Conservation (phyloP, 306 rosid genomes). For the Sechiopsis laciniata region DNA sequence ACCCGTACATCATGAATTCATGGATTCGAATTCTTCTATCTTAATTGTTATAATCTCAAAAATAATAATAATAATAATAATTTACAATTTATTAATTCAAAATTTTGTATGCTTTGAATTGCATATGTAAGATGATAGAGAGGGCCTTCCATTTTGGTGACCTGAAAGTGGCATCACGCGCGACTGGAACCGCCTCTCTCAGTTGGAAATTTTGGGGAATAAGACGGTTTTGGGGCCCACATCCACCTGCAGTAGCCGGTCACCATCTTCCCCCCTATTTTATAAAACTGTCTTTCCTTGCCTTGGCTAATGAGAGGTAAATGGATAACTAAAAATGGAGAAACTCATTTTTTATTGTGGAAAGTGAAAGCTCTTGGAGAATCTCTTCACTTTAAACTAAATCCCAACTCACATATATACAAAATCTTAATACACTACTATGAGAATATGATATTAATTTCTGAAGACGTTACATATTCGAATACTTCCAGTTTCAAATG, state of each 20-base stretch:
- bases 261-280: slow-evolving; percentile 14
- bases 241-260: slow-evolving; percentile 31
- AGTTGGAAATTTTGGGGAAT: background rate
- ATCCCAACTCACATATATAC: too few species aligned
- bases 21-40: too few species aligned
- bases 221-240: slow-evolving; percentile 9
- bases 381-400: background rate
- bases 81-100: too few species aligned
- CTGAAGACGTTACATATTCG: too few species aligned
- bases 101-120: too few species aligned
- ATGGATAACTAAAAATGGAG: background rate
- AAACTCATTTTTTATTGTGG: background rate
- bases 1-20: too few species aligned
- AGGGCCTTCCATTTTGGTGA: background rate
- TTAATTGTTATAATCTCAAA: too few species aligned
- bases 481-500: too few species aligned
- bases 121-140: background rate
- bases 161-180: slow-evolving; percentile 3
- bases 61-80: too few species aligned
- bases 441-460: too few species aligned
- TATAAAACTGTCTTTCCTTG: background rate
- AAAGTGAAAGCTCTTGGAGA: slow-evolving; percentile 10
- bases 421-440: too few species aligned
- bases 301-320: background rate
- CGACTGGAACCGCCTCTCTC: background rate